Evolutionary conservation across 352 stramenopile genomes (phyloP).

Genomic region (Phytopythium sindhum): DNA sequence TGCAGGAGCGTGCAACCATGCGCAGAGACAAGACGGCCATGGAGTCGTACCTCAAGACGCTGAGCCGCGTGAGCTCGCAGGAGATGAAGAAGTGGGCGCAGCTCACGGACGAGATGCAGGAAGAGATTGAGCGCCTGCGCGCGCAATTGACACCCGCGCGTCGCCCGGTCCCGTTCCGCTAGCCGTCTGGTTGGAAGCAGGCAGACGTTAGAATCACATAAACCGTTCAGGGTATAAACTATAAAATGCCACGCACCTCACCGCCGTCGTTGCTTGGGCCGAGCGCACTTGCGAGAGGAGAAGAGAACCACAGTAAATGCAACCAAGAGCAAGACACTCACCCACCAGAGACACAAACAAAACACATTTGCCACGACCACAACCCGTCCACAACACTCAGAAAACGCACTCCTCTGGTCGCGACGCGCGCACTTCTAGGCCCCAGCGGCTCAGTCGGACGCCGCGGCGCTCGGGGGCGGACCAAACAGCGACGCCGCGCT

Average conservation of each 20-base stretch:
- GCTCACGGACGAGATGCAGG: constrained; percentile 81
- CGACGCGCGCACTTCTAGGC: neutral
- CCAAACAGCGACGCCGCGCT: constrained; percentile 12
- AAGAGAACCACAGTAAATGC: neutral
- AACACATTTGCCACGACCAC: neutral
- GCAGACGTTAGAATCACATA: neutral
- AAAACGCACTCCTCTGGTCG: neutral
- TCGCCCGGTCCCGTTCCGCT: neutral
- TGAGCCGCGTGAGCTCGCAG: constrained; percentile 65
- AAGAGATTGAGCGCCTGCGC: constrained; percentile 66
- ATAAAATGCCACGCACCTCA: neutral
- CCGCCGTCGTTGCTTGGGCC: neutral
- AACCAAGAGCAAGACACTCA: neutral
- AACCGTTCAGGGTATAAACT: neutral
- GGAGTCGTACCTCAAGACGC: constrained; percentile 53
- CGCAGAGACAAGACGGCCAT: constrained; percentile 43
- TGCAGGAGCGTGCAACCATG: constrained; percentile 61
- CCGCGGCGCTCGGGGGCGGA: neutral
- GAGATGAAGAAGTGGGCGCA: constrained; percentile 84
- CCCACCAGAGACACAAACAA: neutral
- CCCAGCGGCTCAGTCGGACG: constrained; percentile 5
- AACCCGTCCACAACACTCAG: neutral
- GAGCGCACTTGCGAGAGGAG: neutral
- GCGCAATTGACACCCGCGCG: constrained; percentile 13
- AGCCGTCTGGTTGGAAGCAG: neutral